Evolutionary conservation across 2,329 filamentous ascomycete species (phyloP).

Genomic region (Xylariaceae sp.): DNA sequence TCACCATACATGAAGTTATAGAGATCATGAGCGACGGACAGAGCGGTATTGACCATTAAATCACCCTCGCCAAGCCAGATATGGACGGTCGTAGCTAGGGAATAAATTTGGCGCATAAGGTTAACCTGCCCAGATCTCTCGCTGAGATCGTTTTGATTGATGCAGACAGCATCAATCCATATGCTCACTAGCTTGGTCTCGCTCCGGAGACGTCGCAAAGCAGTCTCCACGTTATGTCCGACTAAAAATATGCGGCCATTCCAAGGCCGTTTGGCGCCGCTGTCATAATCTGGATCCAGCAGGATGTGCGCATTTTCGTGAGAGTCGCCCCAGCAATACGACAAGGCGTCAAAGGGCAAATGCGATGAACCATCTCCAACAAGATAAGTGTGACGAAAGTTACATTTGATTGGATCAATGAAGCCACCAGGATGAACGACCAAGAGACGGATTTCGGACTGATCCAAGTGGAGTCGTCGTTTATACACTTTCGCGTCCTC

Average conservation of each 20-base stretch:
- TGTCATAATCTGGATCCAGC: background rate
- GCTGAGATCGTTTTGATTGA: background rate
- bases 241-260: background rate
- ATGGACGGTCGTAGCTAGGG: background rate
- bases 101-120: conserved; percentile 6
- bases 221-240: conserved; percentile 1
- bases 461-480: too few species aligned
- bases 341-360: too few species aligned
- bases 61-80: conserved; percentile 4
- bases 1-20: too few species aligned
- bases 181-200: background rate
- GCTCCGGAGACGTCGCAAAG: background rate
- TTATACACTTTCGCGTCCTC: too few species aligned
- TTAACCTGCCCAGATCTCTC: background rate
- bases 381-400: too few species aligned
- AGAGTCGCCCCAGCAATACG: too few species aligned
- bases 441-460: too few species aligned
- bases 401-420: too few species aligned
- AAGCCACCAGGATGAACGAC: too few species aligned
- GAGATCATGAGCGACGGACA: conserved; percentile 1
- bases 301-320: too few species aligned
- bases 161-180: conserved; percentile 6
- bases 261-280: background rate
- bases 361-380: too few species aligned
- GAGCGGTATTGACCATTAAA: background rate